phyloP scores from a whole-genome alignment of 257 asterid genomes.

The Rhazya stricta region DNA sequence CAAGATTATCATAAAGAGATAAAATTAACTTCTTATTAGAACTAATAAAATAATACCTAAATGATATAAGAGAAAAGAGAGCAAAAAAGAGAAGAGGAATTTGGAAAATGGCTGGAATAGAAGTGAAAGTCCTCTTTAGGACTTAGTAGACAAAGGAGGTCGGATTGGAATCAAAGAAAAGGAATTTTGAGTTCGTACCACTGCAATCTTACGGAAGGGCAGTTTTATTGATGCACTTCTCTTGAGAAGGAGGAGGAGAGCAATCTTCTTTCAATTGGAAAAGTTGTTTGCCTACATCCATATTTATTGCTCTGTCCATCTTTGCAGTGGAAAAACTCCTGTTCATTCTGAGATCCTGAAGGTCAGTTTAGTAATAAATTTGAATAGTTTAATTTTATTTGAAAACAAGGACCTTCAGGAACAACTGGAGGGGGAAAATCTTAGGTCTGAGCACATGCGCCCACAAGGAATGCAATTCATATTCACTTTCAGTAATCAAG shows the following conservation, averaged over 20 bases:
- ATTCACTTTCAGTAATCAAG: background rate
- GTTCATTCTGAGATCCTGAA: background rate
- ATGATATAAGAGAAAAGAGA: background rate
- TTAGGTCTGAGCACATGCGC: background rate
- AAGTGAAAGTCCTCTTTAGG: background rate
- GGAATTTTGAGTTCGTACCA: background rate
- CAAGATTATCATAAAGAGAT: background rate
- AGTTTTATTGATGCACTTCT: background rate
- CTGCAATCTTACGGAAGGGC: background rate
- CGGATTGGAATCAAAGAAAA: background rate
- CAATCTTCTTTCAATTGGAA: background rate
- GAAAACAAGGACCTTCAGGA: background rate
- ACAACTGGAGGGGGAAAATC: background rate
- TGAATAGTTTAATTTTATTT: background rate
- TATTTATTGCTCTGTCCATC: background rate
- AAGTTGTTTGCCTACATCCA: background rate
- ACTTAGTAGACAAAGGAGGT: background rate
- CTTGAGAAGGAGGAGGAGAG: background rate
- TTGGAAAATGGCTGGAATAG: background rate
- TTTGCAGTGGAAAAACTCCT: background rate
- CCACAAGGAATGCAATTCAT: background rate
- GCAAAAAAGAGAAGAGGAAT: background rate
- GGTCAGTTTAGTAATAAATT: background rate
- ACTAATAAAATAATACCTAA: background rate
- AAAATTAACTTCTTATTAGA: background rate